These are phyloP conservation scores for Xylogone sp. DNA, from an alignment of 2,329 filamentous ascomycete species.

Conservation along the genomic window DNA sequence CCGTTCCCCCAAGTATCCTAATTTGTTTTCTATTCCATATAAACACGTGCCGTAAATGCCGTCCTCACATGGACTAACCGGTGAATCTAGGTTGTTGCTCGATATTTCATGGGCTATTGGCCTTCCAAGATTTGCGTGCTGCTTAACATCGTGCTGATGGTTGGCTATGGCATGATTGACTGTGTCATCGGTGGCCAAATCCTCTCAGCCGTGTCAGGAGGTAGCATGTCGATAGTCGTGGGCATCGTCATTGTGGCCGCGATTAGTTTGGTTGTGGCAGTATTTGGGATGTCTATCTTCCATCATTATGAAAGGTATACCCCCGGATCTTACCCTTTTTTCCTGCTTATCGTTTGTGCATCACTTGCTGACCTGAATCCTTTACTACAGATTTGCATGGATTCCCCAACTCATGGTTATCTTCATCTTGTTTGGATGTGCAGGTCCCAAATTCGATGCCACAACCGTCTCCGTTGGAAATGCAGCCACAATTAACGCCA, in stretches of 20 bases:
- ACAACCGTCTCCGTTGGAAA: slow-evolving; percentile 45
- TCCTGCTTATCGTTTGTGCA: too few species aligned
- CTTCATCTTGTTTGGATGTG: slow-evolving; percentile 56
- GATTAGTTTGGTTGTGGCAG: slow-evolving; percentile 58
- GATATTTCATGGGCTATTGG: slow-evolving; percentile 62
- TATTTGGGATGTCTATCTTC: slow-evolving; percentile 63
- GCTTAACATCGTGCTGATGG: slow-evolving; percentile 56
- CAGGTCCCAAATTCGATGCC: slow-evolving; percentile 56
- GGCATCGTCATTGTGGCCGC: slow-evolving; percentile 61
- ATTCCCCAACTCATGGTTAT: slow-evolving; percentile 57
- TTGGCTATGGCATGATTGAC: slow-evolving; percentile 59
- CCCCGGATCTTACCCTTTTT: too few species aligned
- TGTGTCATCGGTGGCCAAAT: slow-evolving; percentile 64
- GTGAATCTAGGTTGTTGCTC: slow-evolving; percentile 44
- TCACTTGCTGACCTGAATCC: neutral
- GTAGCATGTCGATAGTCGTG: slow-evolving; percentile 56
- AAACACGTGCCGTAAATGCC: too few species aligned
- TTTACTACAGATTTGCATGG: slow-evolving; percentile 48
- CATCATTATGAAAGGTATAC: slow-evolving; percentile 60
- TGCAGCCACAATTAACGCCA: slow-evolving; percentile 46
- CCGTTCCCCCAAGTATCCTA: too few species aligned
- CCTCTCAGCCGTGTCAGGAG: slow-evolving; percentile 58
- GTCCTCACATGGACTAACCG: too few species aligned
- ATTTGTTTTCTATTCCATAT: too few species aligned
- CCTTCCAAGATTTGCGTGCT: slow-evolving; percentile 59